A percentile compares a stretch with the other conserved stretches of the same genome.
These are phyloP conservation scores for Amniculicola lignicola DNA, from an alignment of 495 filamentous ascomycete genomes.

Conservation along the genomic window DNA sequence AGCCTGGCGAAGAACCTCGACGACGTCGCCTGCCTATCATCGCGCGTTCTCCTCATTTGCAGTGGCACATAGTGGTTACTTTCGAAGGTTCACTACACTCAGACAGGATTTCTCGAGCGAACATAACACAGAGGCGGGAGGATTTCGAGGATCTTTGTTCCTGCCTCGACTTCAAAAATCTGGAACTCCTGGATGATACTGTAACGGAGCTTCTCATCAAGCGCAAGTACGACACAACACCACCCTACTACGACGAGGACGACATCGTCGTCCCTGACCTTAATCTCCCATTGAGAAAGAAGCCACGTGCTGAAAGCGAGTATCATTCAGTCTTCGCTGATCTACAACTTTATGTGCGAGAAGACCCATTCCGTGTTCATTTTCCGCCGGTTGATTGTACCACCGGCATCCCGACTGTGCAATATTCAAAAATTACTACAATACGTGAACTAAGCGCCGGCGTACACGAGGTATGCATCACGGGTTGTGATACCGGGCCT, in stretches of 20 bases:
- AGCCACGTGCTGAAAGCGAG: constrained; percentile 11
- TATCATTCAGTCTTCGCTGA: constrained; percentile 4
- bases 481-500: background rate
- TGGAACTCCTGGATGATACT: constrained; percentile 26
- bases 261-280: background rate
- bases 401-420: constrained; percentile 2
- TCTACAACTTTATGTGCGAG: constrained; percentile 17
- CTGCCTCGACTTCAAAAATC: constrained; percentile 27
- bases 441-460: constrained; percentile 3
- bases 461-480: background rate
- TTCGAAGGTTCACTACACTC: constrained; percentile 32
- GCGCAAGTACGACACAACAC: constrained; percentile 17
- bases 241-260: background rate
- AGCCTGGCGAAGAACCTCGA: constrained; percentile 8
- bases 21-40: constrained; percentile 16
- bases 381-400: constrained; percentile 11
- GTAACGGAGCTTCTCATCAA: constrained; percentile 28
- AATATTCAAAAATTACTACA: constrained; percentile 11
- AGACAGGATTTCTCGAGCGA: constrained; percentile 12
- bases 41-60: background rate
- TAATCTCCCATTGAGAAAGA: constrained; percentile 11
- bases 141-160: constrained; percentile 30
- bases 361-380: constrained; percentile 22
- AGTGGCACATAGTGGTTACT: constrained; percentile 28
- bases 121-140: constrained; percentile 19